Evolutionary conservation across 345 rosid genomes (phyloP).

Genomic region (Cochlearia excelsa): DNA sequence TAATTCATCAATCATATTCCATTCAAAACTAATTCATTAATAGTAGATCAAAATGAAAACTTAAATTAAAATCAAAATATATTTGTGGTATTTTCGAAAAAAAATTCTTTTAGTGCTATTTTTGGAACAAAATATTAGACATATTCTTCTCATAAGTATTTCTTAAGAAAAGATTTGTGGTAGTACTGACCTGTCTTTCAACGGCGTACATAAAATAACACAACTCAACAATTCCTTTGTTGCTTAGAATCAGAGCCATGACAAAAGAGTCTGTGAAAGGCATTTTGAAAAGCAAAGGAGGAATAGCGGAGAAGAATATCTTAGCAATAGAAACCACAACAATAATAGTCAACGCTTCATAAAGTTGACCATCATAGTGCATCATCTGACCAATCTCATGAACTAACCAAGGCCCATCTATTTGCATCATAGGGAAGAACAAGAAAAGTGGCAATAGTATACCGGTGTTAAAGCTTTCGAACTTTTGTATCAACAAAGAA

Average conservation of each 20-base stretch:
- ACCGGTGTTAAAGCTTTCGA: slow-evolving; percentile 38
- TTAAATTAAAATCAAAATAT: too few species aligned
- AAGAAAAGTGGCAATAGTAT: slow-evolving; percentile 33
- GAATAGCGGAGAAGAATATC: slow-evolving; percentile 26
- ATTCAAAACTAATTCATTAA: too few species aligned
- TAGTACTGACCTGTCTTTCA: slow-evolving; percentile 23
- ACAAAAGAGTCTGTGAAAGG: slow-evolving; percentile 32
- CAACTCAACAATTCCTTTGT: slow-evolving; percentile 34
- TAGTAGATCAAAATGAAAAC: too few species aligned
- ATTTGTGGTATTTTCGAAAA: not conserved
- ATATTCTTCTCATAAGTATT: too few species aligned
- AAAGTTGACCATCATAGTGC: slow-evolving; percentile 15
- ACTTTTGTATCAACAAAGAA: slow-evolving; percentile 35
- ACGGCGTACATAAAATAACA: slow-evolving; percentile 21
- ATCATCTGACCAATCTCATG: not conserved
- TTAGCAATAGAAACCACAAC: slow-evolving; percentile 21
- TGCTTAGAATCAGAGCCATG: slow-evolving; percentile 34
- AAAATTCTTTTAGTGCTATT: too few species aligned
- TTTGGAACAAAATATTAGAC: too few species aligned
- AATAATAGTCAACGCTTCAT: slow-evolving; percentile 18
- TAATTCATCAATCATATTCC: too few species aligned
- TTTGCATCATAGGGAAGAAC: slow-evolving; percentile 26
- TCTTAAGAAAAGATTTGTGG: too few species aligned
- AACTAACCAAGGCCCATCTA: slow-evolving; percentile 23
- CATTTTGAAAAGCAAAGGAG: slow-evolving; percentile 31